These are phyloP conservation scores for Stylonectria norvegica DNA, from an alignment of 2,329 filamentous ascomycete species.

Conservation along the genomic window DNA sequence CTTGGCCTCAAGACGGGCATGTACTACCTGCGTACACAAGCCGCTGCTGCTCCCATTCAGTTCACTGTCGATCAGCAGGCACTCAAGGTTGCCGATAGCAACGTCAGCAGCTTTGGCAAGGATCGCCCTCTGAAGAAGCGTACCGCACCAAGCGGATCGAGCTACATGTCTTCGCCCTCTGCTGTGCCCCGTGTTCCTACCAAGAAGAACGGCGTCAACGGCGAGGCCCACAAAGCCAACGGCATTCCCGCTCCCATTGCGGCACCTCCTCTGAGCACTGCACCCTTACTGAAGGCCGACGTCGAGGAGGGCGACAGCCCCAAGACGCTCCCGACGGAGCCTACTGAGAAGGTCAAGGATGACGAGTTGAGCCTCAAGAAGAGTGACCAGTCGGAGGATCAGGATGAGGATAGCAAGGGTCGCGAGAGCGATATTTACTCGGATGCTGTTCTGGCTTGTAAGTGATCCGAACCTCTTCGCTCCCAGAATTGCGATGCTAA, in stretches of 20 bases:
- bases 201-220: conserved; percentile 52
- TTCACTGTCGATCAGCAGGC: conserved; percentile 98
- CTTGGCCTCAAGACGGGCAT: conserved; percentile 98
- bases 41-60: conserved; percentile 93
- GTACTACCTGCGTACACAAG: conserved; percentile 99
- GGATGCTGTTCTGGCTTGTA: conserved; percentile 83
- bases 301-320: conserved; percentile 74
- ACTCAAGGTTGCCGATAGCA: conserved; percentile 81
- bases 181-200: conserved; percentile 67
- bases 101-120: conserved; percentile 70
- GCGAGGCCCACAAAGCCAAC: conserved; percentile 43
- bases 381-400: conserved; percentile 67
- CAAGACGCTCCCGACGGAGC: conserved; percentile 72
- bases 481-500: conserved; percentile 27
- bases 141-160: conserved; percentile 50
- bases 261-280: conserved; percentile 64
- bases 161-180: conserved; percentile 55
- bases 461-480: conserved; percentile 36
- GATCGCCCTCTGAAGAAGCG: conserved; percentile 67
- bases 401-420: conserved; percentile 65
- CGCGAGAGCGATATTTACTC: conserved; percentile 93
- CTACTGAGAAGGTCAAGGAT: conserved; percentile 56
- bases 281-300: conserved; percentile 72
- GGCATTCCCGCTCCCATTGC: conserved; percentile 67
- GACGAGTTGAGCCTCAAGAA: conserved; percentile 59